These are phyloP conservation scores for Dendrobium nobile DNA, from an alignment of 106 monocot species.

Conservation along the genomic window DNA sequence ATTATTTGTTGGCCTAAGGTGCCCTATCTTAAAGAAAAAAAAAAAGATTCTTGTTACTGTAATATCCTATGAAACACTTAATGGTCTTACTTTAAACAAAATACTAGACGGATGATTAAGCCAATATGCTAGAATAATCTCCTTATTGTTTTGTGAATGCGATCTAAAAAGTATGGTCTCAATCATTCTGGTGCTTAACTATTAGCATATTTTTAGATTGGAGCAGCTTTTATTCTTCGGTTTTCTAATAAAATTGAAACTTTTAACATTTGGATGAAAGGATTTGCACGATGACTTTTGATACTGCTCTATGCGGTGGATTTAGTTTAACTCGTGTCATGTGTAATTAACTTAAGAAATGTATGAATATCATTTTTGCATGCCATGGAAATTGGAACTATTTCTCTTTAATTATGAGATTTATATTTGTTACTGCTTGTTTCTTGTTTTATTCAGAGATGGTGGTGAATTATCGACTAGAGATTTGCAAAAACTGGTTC, in stretches of 20 bases:
- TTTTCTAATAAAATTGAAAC: neutral
- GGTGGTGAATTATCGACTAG: slow-evolving; percentile 16
- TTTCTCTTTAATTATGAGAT: neutral
- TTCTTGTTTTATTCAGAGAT: slow-evolving; percentile 5
- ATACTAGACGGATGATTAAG: neutral
- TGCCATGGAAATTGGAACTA: neutral
- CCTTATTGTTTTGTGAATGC: neutral
- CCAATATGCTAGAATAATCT: neutral
- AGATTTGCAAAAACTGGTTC: slow-evolving; percentile 22
- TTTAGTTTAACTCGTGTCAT: neutral
- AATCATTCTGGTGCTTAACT: neutral
- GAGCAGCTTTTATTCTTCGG: neutral
- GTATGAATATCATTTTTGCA: neutral
- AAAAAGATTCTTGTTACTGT: neutral
- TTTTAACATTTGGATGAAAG: neutral
- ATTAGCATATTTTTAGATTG: neutral
- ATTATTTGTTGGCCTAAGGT: neutral
- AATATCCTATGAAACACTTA: neutral
- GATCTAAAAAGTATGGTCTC: neutral
- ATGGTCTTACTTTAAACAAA: neutral
- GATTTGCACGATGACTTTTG: neutral
- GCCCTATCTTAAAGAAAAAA: neutral
- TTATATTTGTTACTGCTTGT: neutral
- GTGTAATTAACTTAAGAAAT: neutral
- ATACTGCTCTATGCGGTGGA: neutral